phyloP scores from a whole-genome alignment of 345 rosid genomes.

The Aquilaria yunnanensis region DNA sequence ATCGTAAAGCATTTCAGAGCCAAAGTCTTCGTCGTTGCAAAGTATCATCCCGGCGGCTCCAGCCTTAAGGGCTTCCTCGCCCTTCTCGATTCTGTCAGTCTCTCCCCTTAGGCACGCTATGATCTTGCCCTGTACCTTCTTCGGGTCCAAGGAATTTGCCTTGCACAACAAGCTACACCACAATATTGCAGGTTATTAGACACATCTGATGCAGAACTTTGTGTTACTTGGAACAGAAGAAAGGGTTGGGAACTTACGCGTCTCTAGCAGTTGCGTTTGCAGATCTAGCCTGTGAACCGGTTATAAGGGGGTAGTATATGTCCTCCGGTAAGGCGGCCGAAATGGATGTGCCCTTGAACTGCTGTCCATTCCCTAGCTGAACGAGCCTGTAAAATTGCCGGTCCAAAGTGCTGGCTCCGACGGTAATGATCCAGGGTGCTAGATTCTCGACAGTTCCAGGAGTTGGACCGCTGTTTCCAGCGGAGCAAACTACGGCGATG shows the following conservation, averaged over 20 bases:
- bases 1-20: slow-evolving; percentile 42
- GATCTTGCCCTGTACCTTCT: slow-evolving; percentile 44
- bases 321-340: slow-evolving; percentile 23
- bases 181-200: too few species aligned
- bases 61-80: slow-evolving; percentile 30
- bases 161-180: slow-evolving; percentile 29
- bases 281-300: slow-evolving; percentile 24
- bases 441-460: slow-evolving; percentile 32
- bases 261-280: slow-evolving; percentile 18
- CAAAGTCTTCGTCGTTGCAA: slow-evolving; percentile 42
- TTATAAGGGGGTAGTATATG: slow-evolving; percentile 34
- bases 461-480: slow-evolving; percentile 28
- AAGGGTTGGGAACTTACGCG: slow-evolving; percentile 30
- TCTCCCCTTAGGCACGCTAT: slow-evolving; percentile 50
- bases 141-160: slow-evolving; percentile 32
- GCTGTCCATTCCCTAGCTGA: slow-evolving; percentile 30
- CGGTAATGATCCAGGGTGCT: slow-evolving; percentile 59
- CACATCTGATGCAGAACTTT: background rate
- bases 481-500: slow-evolving; percentile 13
- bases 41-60: slow-evolving; percentile 76
- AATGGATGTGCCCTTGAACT: slow-evolving; percentile 34
- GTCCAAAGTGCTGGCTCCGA: slow-evolving; percentile 55
- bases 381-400: slow-evolving; percentile 35
- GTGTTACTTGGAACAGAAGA: background rate
- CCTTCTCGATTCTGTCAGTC: slow-evolving; percentile 41